Base-by-base conservation (phyloP, 1,284 basidiomycete genomes). In the Ganoderma boninense region DNA sequence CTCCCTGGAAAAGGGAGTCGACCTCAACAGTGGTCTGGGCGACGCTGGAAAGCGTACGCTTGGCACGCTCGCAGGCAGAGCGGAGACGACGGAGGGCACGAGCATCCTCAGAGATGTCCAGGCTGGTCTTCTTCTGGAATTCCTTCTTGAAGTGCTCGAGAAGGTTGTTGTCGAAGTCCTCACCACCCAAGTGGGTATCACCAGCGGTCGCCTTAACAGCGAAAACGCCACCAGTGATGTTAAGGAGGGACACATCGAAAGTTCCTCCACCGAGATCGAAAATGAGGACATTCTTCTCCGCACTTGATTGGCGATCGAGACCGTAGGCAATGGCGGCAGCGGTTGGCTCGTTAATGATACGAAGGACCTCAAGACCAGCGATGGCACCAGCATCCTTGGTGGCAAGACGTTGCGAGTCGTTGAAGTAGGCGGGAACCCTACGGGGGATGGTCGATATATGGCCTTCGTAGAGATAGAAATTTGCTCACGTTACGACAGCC, bases 261-360 rank as follows among this genome's bases (percentile, higher is more conserved):
- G 96, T 97, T 87, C 95, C 98, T 89, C 97, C 97, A 82, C 97
- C 97, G 73, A 99, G 90, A 89, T 99, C 97, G 90, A 98, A 99
- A 84, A 99, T 99, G 82, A 99, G 92, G 72, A 99, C 97, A 82
- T 97, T 98, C 88, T 97, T 97, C 90, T 99, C 97, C 73, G 89
- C 86, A 85, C 95, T 94, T 78, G 92, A 90, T 83, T 97, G 92
- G 79, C 92, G 92, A 82, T 95, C 93, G 73, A 97, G 94, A 89
- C 96, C 96, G 82, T 93, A 98, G 46, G 96, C 96, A 77, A 98
- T 97, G 78, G 96, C 96, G 74, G 96, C 96, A 71, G 96, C 96
- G 65, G 96, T 97, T 73, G 96, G 96, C 86, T 98, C 96, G 85
- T 98, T 97, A 86, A 98, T 97, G 86, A 97, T 98, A 85, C 96